Evolutionary conservation across 2,329 filamentous ascomycete genomes (phyloP), one percentile per base, ranked within the genome.

Genomic region (Parastagonospora avenae): DNA sequence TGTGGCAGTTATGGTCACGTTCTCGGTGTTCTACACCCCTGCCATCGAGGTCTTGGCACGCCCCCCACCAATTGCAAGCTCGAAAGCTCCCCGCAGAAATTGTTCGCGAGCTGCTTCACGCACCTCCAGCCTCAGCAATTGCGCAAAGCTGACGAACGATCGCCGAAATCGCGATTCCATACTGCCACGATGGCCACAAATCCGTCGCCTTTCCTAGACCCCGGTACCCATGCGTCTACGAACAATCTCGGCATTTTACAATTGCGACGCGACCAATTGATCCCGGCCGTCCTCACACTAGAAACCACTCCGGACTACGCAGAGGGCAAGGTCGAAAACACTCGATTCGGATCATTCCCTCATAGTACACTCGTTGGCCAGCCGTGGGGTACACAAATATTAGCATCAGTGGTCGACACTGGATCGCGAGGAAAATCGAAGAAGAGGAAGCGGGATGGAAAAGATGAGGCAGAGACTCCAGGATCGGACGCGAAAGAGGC

Each of bases 381-480:
- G 46, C 89, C 90, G 36, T 97, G 93, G 93, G 94, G 94, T 27
- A 91, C 90, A 6, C 94, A 97, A 71, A 87, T 97, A 16, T 83
- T 91, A 40, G 94, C 94, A 7, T 96, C 92, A 1, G 85, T 88
- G 29, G 92, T 97, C 49, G 91, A 97, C 67, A 97, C 92, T 0
- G 92, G 92, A 10, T 94, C 91, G n/a, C 82, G 92, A 63, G 91
- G 91, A 30, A 83, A 89, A 44, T 63, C 60, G 7, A 68, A 68
- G 64, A 77, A 79, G 73, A 79, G 83, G 47, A 81, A 80, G 64
- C 69, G 76, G 43, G 76, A 75, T 15, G 72, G 67, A 29, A 67
- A 70, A 29, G 71, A 74, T 41, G 64, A 68, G 30, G 60, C 53
- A 24, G 54, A 52, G 4, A 56, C 59, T 28, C 32, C 57, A 32